Evolutionary conservation across 306 rosid genomes (phyloP).

Genomic region (Medicago truncatula): MtrunA17r5.0-ANR NC_053045.1:34801001-34801500

Average conservation of each 20-base stretch:
- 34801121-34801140: not conserved
- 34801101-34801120: constrained; percentile 14
- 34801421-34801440: not conserved
- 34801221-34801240: not conserved
- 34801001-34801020: not conserved
- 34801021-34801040: constrained; percentile 11
- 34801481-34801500: not conserved
- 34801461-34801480: not conserved
- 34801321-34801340: not conserved
- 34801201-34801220: not conserved
- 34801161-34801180: not conserved
- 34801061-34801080: not conserved
- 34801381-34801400: not conserved
- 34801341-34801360: not conserved
- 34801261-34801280: not conserved
- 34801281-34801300: constrained; percentile 1
- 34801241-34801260: constrained; percentile 5
- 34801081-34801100: not conserved
- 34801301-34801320: not conserved
- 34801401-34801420: not conserved
- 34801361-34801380: constrained; percentile 5
- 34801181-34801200: not conserved
- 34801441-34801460: not conserved
- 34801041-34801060: constrained; percentile 6
- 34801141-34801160: constrained; percentile 18